Percentiles rank a stretch among this genome's conserved stretches.
phyloP scores from a whole-genome alignment of 2,329 filamentous ascomycete species.

The Epicoccum nigrum region DNA sequence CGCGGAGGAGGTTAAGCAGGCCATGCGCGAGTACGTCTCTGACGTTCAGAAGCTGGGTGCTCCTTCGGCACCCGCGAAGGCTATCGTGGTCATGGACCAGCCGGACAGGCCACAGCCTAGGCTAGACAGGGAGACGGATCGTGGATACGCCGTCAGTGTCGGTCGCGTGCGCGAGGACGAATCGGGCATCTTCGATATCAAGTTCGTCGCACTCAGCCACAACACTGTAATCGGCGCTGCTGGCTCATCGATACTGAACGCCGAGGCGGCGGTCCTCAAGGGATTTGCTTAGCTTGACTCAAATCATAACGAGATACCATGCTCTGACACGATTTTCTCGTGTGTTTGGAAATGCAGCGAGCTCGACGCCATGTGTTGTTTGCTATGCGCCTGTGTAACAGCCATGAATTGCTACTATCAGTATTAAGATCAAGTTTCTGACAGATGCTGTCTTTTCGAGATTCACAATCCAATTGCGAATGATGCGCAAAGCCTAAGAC shows the following conservation, averaged over 20 bases:
- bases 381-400: background rate
- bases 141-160: constrained; percentile 89
- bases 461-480: too few species aligned
- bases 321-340: background rate
- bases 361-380: too few species aligned
- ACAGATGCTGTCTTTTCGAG: too few species aligned
- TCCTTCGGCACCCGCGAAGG: constrained; percentile 79
- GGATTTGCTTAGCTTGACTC: constrained; percentile 65
- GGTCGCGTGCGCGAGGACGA: constrained; percentile 86
- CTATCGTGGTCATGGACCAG: constrained; percentile 90
- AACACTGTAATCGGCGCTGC: constrained; percentile 93
- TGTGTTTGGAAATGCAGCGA: background rate
- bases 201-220: constrained; percentile 92
- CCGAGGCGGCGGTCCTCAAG: constrained; percentile 89
- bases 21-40: constrained; percentile 78
- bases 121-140: constrained; percentile 82
- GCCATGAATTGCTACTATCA: too few species aligned
- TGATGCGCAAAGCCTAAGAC: too few species aligned
- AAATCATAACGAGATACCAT: constrained; percentile 1
- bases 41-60: constrained; percentile 85
- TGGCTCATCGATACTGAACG: constrained; percentile 94
- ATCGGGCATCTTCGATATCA: constrained; percentile 88
- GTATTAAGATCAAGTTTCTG: too few species aligned
- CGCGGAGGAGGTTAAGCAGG: constrained; percentile 76
- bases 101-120: constrained; percentile 88